These are phyloP conservation scores for Penicillium sp. DNA, from an alignment of 2,329 filamentous ascomycete species.

Conservation along the genomic window DNA sequence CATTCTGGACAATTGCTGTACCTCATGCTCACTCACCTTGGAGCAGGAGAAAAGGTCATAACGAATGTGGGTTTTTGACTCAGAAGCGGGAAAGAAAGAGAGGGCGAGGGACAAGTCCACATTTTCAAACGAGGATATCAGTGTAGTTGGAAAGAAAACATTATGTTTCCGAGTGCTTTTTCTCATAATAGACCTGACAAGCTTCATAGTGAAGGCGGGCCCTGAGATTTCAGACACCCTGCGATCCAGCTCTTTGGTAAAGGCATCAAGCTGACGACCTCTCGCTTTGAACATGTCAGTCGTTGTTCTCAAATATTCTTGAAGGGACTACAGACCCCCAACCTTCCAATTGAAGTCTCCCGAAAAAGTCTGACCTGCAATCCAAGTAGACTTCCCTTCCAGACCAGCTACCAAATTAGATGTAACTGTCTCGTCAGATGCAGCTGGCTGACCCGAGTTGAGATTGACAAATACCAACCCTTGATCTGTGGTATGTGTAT, in stretches of 20 bases:
- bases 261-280: background rate
- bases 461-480: constrained; percentile 34
- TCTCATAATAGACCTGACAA: constrained; percentile 1
- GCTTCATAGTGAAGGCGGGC: constrained; percentile 2
- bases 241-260: constrained; percentile 7
- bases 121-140: constrained; percentile 23
- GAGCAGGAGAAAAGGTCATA: constrained; percentile 30
- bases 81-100: constrained; percentile 28
- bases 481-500: constrained; percentile 20
- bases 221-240: background rate
- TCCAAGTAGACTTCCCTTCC: constrained; percentile 21
- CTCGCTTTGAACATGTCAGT: constrained; percentile 1
- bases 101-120: constrained; percentile 24
- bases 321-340: constrained; percentile 21
- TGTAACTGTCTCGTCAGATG: constrained; percentile 3
- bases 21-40: background rate
- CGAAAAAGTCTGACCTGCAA: constrained; percentile 28
- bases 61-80: constrained; percentile 28
- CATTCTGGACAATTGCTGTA: background rate
- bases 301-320: background rate
- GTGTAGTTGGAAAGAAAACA: constrained; percentile 26
- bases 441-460: constrained; percentile 9
- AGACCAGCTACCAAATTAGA: constrained; percentile 7
- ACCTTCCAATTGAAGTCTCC: constrained; percentile 38
- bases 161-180: background rate